A percentile compares a stretch with the other conserved stretches of the same genome.
Conservation (phyloP, 306 rosid genomes). For the Dryas drummondii region DNA sequence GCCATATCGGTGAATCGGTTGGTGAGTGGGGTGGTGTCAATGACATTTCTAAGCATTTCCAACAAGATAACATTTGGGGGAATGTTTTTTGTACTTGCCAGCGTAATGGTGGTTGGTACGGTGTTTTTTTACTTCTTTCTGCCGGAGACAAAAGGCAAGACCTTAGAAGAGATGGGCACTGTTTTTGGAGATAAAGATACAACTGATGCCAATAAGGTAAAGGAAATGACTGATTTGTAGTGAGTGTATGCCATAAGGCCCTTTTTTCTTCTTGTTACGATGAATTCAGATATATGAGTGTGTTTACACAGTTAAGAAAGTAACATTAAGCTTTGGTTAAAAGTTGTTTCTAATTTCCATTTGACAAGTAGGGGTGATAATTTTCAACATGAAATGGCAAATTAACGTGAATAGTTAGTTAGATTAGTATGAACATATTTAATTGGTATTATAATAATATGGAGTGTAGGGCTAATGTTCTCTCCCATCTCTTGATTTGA, state of each 20-base stretch:
- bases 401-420: no score
- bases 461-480: no score
- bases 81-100: conserved; percentile 55
- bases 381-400: no score
- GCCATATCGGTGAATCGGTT: conserved; percentile 76
- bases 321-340: no score
- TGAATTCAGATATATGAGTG: no score
- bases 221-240: conserved; percentile 13
- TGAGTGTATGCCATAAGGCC: not conserved
- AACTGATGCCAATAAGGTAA: not conserved
- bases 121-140: conserved; percentile 61
- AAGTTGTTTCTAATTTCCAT: no score
- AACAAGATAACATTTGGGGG: conserved; percentile 66
- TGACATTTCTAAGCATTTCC: conserved; percentile 64
- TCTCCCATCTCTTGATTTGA: no score
- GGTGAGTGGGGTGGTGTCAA: conserved; percentile 65
- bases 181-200: conserved; percentile 48
- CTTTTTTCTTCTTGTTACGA: not conserved
- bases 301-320: not conserved
- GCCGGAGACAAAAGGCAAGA: conserved; percentile 78
- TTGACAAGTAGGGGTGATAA: no score
- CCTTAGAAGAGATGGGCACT: conserved; percentile 68
- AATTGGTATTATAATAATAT: no score
- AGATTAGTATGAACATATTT: no score
- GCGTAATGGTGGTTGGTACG: conserved; percentile 52